Conservation (phyloP, 2,329 filamentous ascomycete species). For the Ophiostoma novo-ulmi region DNA sequence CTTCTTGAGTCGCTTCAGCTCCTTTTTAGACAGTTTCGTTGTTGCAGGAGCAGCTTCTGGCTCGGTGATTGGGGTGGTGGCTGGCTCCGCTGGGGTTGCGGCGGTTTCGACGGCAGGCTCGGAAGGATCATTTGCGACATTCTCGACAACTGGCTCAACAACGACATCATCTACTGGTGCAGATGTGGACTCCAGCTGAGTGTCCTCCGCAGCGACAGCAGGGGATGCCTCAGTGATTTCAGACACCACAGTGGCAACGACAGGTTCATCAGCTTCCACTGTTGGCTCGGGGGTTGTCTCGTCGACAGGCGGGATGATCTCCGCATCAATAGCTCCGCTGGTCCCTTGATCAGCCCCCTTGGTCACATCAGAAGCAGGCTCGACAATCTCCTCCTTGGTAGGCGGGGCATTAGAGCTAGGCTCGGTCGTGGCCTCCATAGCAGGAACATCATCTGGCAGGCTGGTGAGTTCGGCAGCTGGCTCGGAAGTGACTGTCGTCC, state of each 20-base stretch:
- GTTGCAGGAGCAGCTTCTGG: background rate
- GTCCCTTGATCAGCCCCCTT: background rate
- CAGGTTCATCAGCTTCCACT: background rate
- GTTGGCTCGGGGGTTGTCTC: background rate
- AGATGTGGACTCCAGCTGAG: background rate
- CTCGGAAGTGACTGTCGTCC: background rate
- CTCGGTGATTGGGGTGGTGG: background rate
- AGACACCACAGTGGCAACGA: background rate
- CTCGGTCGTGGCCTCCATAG: background rate
- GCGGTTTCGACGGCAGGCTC: background rate
- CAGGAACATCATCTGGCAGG: background rate
- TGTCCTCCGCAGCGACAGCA: background rate
- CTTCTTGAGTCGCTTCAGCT: slow-evolving; percentile 1
- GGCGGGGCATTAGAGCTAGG: background rate
- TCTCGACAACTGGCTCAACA: background rate
- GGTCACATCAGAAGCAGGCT: background rate
- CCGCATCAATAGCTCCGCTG: background rate
- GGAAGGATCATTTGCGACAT: background rate
- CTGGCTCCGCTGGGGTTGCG: background rate
- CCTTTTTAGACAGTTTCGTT: background rate
- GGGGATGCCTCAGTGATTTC: background rate
- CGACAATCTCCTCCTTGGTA: background rate
- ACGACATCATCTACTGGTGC: background rate
- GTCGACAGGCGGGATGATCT: background rate
- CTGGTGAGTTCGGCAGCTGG: background rate